Percentiles rank a stretch among this genome's conserved stretches.
Evolutionary conservation across 495 filamentous ascomycete genomes (phyloP).

Genomic region (Aspergillus heteromorphus): DNA sequence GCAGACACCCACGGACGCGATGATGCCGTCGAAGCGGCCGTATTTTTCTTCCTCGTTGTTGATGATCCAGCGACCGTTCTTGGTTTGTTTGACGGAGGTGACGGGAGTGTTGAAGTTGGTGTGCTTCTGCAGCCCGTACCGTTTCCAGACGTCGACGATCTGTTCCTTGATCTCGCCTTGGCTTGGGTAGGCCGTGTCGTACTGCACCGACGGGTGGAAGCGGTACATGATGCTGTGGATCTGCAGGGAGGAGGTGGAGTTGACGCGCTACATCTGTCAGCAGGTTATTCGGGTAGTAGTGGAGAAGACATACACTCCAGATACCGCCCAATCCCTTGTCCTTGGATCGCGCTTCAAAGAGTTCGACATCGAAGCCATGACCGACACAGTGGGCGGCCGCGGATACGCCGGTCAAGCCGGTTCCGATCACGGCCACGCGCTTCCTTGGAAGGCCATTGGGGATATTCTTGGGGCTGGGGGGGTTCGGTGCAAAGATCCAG

Average conservation of each 20-base stretch:
- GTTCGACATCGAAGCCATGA: constrained; percentile 75
- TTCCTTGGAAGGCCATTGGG: constrained; percentile 46
- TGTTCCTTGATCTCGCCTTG: constrained; percentile 67
- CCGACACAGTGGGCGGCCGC: constrained; percentile 80
- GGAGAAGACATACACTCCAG: constrained; percentile 60
- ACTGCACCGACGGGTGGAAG: constrained; percentile 75
- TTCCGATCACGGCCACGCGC: constrained; percentile 75
- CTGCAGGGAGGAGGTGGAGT: constrained; percentile 76
- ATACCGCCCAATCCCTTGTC: constrained; percentile 68
- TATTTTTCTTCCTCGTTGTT: constrained; percentile 65
- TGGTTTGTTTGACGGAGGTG: constrained; percentile 60
- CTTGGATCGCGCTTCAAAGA: constrained; percentile 66
- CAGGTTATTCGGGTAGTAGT: not conserved
- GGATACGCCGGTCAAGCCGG: constrained; percentile 76
- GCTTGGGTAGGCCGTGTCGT: constrained; percentile 68
- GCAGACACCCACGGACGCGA: constrained; percentile 72
- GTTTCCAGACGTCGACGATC: constrained; percentile 67
- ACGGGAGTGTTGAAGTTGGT: constrained; percentile 69
- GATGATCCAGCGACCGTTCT: constrained; percentile 72
- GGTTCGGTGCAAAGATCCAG: constrained; percentile 62
- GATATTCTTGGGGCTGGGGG: constrained; percentile 51
- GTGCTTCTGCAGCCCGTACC: constrained; percentile 62
- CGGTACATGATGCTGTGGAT: constrained; percentile 86
- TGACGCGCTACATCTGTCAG: constrained; percentile 54
- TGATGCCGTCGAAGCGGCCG: constrained; percentile 71